Percentiles rank a stretch among this genome's conserved stretches.
Conservation (phyloP, 306 rosid genomes). For the Pterocarpus macrocarpus region DNA sequence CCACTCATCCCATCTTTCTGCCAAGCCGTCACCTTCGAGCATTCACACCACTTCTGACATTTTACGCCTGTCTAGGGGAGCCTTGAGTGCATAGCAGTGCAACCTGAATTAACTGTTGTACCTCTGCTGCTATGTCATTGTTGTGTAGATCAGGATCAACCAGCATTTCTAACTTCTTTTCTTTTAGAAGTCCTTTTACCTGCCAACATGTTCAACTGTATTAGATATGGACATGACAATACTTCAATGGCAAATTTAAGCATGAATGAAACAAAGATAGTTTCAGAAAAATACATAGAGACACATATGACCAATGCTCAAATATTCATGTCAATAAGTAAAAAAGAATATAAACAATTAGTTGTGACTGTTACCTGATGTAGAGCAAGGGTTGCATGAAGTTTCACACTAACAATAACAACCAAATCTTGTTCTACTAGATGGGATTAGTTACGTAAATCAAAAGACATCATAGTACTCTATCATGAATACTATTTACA, state of each 20-base stretch:
- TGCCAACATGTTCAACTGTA: constrained; percentile 46
- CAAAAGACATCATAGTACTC: too few relatives aligned
- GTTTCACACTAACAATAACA: too few relatives aligned
- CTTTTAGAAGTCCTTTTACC: constrained; percentile 95
- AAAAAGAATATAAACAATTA: background rate
- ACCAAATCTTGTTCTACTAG: too few relatives aligned
- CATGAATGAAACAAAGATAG: background rate
- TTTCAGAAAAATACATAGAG: constrained; percentile 7
- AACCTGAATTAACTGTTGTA: constrained; percentile 95
- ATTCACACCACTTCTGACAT: constrained; percentile 98
- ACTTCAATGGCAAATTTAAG: background rate
- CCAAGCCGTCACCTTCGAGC: constrained; percentile 99
- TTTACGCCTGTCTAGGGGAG: constrained; percentile 93
- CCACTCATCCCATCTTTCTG: constrained; percentile 99
- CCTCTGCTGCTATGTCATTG: constrained; percentile 87
- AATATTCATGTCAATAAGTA: background rate
- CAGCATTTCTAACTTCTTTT: constrained; percentile 90
- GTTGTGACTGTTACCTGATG: background rate
- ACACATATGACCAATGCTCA: background rate
- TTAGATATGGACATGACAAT: constrained; percentile 36
- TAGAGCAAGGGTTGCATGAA: too few relatives aligned
- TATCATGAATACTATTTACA: too few relatives aligned
- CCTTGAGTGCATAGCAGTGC: constrained; percentile 98
- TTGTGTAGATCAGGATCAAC: constrained; percentile 95
- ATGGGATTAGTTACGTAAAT: too few relatives aligned